A percentile compares a stretch with the other conserved stretches of the same genome.
Evolutionary conservation across 345 rosid species (phyloP).

Genomic region (Gynandropsis gynandra): DNA sequence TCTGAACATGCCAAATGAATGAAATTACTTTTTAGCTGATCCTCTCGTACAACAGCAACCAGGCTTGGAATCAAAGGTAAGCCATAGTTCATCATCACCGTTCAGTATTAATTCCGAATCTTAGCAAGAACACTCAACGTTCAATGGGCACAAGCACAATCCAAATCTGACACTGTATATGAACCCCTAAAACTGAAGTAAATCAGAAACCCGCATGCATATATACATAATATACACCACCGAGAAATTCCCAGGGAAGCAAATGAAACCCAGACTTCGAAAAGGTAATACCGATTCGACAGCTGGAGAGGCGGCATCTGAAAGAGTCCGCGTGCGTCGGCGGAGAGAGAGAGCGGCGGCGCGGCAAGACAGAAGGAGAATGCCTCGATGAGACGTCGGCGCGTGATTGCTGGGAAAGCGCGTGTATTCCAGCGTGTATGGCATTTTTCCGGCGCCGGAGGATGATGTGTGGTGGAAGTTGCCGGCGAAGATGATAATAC

Average conservation of each 20-base stretch:
- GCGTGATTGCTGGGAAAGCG: slow-evolving; percentile 24
- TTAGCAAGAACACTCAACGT: neutral
- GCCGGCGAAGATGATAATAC: slow-evolving; percentile 21
- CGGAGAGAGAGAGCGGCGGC: slow-evolving; percentile 24
- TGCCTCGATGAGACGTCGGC: slow-evolving; percentile 43
- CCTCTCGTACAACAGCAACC: too few species aligned
- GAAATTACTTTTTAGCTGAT: too few species aligned
- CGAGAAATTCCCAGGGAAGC: neutral
- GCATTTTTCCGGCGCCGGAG: slow-evolving; percentile 22
- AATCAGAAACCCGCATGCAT: neutral
- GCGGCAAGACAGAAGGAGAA: slow-evolving; percentile 38
- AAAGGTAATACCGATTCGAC: slow-evolving; percentile 37
- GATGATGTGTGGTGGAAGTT: slow-evolving; percentile 17
- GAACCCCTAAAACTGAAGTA: neutral
- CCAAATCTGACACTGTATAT: neutral
- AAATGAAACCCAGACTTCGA: neutral
- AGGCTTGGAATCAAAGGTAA: too few species aligned
- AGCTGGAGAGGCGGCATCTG: slow-evolving; percentile 67
- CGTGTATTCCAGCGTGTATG: slow-evolving; percentile 11
- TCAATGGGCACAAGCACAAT: neutral
- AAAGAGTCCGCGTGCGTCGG: slow-evolving; percentile 59
- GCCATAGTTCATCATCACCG: neutral
- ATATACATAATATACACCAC: neutral
- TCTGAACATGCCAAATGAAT: too few species aligned
- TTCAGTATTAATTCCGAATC: slow-evolving; percentile 2